Base-by-base conservation (phyloP, 768 basidiomycete species). In the Mycena metata region DNA sequence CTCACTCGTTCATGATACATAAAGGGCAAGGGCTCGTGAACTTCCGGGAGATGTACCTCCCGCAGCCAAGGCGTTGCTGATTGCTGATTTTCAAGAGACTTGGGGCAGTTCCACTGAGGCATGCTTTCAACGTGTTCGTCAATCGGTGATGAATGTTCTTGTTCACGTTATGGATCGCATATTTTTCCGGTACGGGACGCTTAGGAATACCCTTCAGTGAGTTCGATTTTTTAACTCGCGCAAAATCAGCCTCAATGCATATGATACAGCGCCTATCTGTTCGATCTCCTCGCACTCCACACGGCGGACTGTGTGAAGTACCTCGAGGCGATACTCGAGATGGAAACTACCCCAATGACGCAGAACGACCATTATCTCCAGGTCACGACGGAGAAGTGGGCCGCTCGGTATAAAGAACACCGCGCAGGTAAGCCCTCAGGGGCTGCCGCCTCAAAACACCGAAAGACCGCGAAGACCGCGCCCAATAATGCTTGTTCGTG, bases 11-110 rank as follows among this genome's bases (percentile, higher is more conserved):
- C 35, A 36, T 21, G n/a, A 12, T n/a, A 57, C 30, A 30, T 6
- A 30, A 30, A 30, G 67, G 81, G 82, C 23, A 76, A 75, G n/a
- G 76, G 77, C 54, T 77, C 74, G 81, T 24, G 83, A 84, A 58
- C 73, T 82, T 0, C 82, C 82, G 5, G 72, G 76, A 41, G 80
- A 82, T 66, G 72, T 81, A 2, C 83, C 83, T 1, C 82, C 77
- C 50, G 64, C 71, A 2, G 79, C 79, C 0, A 83, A 83, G 47
- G 72, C 72, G 16, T 42, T 69, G 1, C 72, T 82, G 2, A 83
- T 84, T 47, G 56, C 63, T 7, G 57, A 67, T 21, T 77, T 78
- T 35, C 80, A 81, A 43, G 61, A 65, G 10, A 64, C 70, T 17
- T 84, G 83, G 83, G 13, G n/a, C 21, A n/a, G 63, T 15, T 63